Evolutionary conservation across 1,284 basidiomycete species (phyloP), one percentile per base, ranked within the genome.

Genomic region (Leccinum cinnamomeum): DNA sequence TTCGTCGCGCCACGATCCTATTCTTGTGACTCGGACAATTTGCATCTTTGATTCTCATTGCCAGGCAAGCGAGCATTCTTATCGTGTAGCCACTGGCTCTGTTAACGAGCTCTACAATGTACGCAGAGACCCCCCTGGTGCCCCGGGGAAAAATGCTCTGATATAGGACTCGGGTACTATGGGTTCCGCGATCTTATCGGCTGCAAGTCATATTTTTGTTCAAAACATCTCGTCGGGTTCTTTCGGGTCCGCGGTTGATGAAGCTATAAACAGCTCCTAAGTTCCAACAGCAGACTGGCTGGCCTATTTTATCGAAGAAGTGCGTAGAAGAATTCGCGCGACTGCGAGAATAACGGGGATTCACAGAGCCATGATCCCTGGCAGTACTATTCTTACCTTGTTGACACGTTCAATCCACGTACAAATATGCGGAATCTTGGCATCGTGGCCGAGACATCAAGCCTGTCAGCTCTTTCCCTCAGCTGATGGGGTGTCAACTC

Each of bases 371-470:
- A 51, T 25, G 46, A 48, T 48, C 2, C 46, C 20, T 11, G n/a
- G 46, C 44, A 55, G 28, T 18, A n/a, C 37, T 69, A 67, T 67
- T 67, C 55, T 64, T 59, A 51, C 50, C 48, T 41, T n/a, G 37
- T 59, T 59, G 61, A 64, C 64, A 41, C 37, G 53, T 33, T 1
- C 18, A 20, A 37, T 23, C 51, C 51, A 18, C 28, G 28, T 5
- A 53, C 10, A 30, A 33, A 6, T 18, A 16, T n/a, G 18, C n/a
- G 2, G 25, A 30, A 51, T 11, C 20, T n/a, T 39, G 20, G 16
- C 25, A 35, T 20, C 23, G 12, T 35, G 28, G 57, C 50, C 54
- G 33, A 48, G 14, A 16, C 46, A 46, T 18, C n/a, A 46, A 11
- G 44, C 10, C 20, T 14, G 56, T 35, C 35, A 41, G 55, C 8